Percentiles rank a stretch among this genome's conserved stretches.
phyloP scores from a whole-genome alignment of 2,329 filamentous ascomycete genomes.

The Neoscytalidium dimidiatum region DNA sequence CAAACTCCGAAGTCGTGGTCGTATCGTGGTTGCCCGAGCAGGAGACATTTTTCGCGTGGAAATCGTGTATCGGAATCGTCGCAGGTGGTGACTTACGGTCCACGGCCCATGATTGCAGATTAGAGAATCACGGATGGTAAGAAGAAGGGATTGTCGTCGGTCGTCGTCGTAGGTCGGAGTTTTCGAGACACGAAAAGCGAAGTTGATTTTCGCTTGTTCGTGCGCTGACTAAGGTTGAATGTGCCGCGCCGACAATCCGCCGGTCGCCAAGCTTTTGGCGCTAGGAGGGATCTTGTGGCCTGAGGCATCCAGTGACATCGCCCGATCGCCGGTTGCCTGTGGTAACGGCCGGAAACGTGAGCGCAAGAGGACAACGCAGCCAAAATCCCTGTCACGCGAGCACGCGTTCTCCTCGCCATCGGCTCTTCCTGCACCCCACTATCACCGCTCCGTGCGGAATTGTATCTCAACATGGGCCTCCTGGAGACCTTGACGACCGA shows the following conservation, averaged over 20 bases:
- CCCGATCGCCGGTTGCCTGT: conserved; percentile 9
- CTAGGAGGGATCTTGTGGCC: not conserved
- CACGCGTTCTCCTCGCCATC: conserved; percentile 1
- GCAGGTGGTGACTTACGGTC: conserved; percentile 55
- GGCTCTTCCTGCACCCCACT: not conserved
- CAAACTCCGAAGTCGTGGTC: not conserved
- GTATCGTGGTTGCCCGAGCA: not conserved
- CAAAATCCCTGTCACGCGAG: not conserved
- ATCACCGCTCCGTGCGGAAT: not conserved
- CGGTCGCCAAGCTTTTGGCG: not conserved
- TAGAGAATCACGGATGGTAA: conserved; percentile 38
- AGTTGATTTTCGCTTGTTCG: conserved; percentile 20
- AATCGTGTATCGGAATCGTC: not conserved
- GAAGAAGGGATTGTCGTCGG: conserved; percentile 30
- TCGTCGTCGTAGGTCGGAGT: conserved; percentile 29
- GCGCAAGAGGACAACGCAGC: not conserved
- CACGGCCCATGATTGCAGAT: conserved; percentile 63
- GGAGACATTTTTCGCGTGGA: conserved; percentile 1
- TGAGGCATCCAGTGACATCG: not conserved
- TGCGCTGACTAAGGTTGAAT: conserved; percentile 18
- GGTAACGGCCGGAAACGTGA: not conserved
- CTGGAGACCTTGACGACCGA: conserved; percentile 38
- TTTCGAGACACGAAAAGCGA: conserved; percentile 13
- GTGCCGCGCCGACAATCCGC: conserved; percentile 4
- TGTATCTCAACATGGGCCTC: conserved; percentile 14